A percentile compares a stretch with the other conserved stretches of the same genome.
These are phyloP conservation scores for Plasmodium gaboni DNA, from an alignment of 169 alveolate species.

Conservation along the genomic window DNA sequence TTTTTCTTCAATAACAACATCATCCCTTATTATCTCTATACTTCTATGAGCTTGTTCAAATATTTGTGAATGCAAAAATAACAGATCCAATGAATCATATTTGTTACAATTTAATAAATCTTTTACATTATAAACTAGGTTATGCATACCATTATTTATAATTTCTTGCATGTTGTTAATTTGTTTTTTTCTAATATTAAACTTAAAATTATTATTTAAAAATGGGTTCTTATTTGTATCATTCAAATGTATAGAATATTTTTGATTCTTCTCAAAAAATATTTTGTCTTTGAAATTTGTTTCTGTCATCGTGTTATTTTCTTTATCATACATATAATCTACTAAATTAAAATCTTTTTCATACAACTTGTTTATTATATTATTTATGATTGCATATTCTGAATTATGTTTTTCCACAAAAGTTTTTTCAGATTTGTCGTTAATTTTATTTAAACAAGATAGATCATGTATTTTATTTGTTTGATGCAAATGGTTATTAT, in stretches of 20 bases:
- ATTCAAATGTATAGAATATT: background rate
- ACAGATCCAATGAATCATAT: slow-evolving; percentile 7
- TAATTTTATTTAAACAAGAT: background rate
- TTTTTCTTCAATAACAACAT: slow-evolving; percentile 15
- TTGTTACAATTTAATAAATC: slow-evolving; percentile 29
- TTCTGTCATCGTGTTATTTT: background rate
- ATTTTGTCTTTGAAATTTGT: background rate
- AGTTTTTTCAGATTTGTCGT: too few species aligned
- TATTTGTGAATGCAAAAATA: slow-evolving; percentile 47
- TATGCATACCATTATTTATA: slow-evolving; percentile 44
- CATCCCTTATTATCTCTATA: slow-evolving; percentile 46
- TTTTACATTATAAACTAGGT: slow-evolving; percentile 39
- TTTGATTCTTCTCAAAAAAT: background rate
- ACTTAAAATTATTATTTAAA: slow-evolving; percentile 28
- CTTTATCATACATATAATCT: slow-evolving; percentile 5
- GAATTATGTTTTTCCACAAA: too few species aligned
- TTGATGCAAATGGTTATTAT: background rate
- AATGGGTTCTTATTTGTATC: background rate
- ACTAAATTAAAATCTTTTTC: slow-evolving; percentile 2
- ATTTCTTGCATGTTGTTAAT: slow-evolving; percentile 27
- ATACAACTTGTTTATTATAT: slow-evolving; percentile 25
- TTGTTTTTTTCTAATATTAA: slow-evolving; percentile 41
- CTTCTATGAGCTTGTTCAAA: slow-evolving; percentile 65
- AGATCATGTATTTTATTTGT: background rate
- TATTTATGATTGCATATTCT: slow-evolving; percentile 8